Base-by-base conservation (phyloP, 768 basidiomycete species). In the Naganishia onofrii region DNA sequence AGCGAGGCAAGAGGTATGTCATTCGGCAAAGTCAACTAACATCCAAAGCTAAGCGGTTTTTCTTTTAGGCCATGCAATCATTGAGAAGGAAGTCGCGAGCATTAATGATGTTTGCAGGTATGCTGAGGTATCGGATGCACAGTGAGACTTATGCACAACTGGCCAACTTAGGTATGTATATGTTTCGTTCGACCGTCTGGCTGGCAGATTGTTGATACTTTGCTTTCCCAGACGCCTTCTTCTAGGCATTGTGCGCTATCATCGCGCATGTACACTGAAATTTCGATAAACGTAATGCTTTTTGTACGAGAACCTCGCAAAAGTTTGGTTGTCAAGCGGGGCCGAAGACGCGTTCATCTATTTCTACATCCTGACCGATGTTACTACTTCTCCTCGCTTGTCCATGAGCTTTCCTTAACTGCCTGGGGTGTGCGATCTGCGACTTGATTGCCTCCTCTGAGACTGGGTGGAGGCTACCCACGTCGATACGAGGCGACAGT, bases 121-220 rank as follows among this genome's bases (percentile, higher is more conserved):
- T 79, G 74, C 34, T 94, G 67, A 89, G 91, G 75, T 94, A 93
- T 79, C 86, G 92, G 70, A 88, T 96, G 87, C 90, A 90, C 36
- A 88, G 90, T 26, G 92, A 95, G 78, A 88, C 93, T 70, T 93
- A 94, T 82, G 89, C 89, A 36, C 91, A 93, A 79, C 84, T 95
- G 67, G 55, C 67, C 19, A 58, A 66, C 21, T 36, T 51, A 17
- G 71, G 71, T 72, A 36, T 48, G 67, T 63, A 29, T 23, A 90
- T 5, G 54, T 58, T 57, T 17, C 6, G 2, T 51, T 51, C n/a
- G 42, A 42, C 13, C 2, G 6, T n/a, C 48, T 51, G 3, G 4
- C 48, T 4, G 23, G 48, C 42, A 51, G 48, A 4, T n/a, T 13
- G 13, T 23, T 51, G 48, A 51, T 51, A 12, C 23, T 7, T 1